These are phyloP conservation scores for Parafenestella ontariensis DNA, from an alignment of 2,329 filamentous ascomycete genomes.

Conservation along the genomic window DNA sequence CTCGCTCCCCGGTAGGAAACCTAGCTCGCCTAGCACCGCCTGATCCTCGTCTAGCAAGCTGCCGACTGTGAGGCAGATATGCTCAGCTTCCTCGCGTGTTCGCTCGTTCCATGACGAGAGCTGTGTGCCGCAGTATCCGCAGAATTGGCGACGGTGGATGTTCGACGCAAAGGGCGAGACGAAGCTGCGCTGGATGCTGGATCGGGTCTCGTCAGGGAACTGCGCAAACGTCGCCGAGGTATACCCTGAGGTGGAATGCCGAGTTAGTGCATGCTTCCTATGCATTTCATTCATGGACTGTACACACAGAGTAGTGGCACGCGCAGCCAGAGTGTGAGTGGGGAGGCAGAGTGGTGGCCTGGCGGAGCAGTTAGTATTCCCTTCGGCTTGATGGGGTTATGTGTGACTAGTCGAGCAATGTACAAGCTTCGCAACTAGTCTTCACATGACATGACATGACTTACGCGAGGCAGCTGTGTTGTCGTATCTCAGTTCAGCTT, in stretches of 20 bases:
- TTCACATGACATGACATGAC: conserved; percentile 58
- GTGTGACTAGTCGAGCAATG: not conserved
- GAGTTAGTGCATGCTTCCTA: not conserved
- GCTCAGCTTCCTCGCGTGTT: conserved; percentile 73
- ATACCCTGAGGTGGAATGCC: conserved; percentile 59
- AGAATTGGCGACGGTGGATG: conserved; percentile 76
- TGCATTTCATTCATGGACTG: not conserved
- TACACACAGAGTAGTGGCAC: conserved; percentile 72
- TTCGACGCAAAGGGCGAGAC: conserved; percentile 52
- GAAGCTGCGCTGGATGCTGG: conserved; percentile 55
- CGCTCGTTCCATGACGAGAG: conserved; percentile 83
- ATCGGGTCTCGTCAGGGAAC: conserved; percentile 73
- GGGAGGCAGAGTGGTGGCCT: conserved; percentile 72
- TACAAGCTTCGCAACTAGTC: not conserved
- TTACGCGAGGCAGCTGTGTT: conserved; percentile 73
- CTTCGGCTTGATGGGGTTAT: not conserved
- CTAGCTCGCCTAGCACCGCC: conserved; percentile 74
- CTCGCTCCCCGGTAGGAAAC: conserved; percentile 64
- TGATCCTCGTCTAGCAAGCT: conserved; percentile 76
- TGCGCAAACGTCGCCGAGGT: conserved; percentile 76
- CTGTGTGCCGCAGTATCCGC: conserved; percentile 89
- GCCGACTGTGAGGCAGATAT: conserved; percentile 81
- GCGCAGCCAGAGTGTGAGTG: conserved; percentile 80
- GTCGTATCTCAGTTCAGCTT: conserved; percentile 71
- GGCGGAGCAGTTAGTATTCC: conserved; percentile 8